Evolutionary conservation across 306 rosid species (phyloP).

Genomic region (Acmispon strigosus): DNA sequence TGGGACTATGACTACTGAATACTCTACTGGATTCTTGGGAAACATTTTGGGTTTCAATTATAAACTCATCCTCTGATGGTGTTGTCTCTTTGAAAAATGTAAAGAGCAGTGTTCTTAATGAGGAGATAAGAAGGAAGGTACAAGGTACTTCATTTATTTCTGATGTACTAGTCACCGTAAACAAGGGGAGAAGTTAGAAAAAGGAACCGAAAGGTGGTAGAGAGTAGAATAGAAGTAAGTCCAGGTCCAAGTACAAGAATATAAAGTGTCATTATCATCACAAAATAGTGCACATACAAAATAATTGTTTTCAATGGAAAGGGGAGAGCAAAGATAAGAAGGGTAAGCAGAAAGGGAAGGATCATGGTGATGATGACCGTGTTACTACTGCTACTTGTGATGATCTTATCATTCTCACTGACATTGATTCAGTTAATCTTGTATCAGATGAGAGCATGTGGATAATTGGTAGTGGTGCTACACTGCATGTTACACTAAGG

Average conservation of each 20-base stretch:
- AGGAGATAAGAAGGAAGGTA: neutral
- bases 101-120: neutral
- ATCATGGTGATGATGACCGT: neutral
- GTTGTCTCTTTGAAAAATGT: neutral
- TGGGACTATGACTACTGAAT: neutral
- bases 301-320: neutral
- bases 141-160: neutral
- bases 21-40: too few species aligned
- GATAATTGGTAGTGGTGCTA: neutral
- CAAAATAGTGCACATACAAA: too few species aligned
- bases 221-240: neutral
- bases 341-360: neutral
- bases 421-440: neutral
- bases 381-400: neutral
- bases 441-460: neutral
- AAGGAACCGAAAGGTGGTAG: neutral
- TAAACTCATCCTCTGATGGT: neutral
- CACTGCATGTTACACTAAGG: neutral
- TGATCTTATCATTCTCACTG: neutral
- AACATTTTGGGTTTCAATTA: neutral
- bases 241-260: neutral
- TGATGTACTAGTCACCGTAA: neutral
- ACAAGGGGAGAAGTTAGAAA: neutral
- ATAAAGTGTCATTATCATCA: too few species aligned
- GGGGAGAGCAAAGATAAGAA: neutral